These are phyloP conservation scores for Andrographis paniculata DNA, from an alignment of 305 asterid species.

Conservation along the genomic window DNA sequence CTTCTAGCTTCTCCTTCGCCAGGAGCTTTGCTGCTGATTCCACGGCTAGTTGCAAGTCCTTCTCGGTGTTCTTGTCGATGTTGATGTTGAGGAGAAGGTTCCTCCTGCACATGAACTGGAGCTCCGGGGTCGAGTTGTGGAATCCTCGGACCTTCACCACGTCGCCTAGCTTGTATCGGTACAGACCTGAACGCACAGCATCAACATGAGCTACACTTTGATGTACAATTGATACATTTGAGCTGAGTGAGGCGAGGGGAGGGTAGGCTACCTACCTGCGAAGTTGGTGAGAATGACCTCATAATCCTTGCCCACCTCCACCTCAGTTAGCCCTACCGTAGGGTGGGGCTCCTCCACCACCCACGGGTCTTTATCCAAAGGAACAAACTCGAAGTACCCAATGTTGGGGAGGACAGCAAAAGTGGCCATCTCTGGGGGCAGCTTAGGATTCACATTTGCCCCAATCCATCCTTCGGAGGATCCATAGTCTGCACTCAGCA, in stretches of 20 bases:
- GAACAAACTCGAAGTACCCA: conserved; percentile 84
- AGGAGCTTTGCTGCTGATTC: conserved; percentile 58
- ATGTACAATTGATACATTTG: background rate
- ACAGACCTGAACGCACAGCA: conserved; percentile 50
- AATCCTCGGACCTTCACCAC: conserved; percentile 81
- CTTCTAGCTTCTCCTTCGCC: conserved; percentile 51
- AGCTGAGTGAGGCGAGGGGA: conserved; percentile 2
- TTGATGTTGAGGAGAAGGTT: conserved; percentile 73
- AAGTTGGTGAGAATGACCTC: conserved; percentile 77
- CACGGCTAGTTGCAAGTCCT: conserved; percentile 76
- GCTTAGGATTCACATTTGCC: conserved; percentile 65
- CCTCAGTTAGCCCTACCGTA: conserved; percentile 70
- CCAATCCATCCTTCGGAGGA: conserved; percentile 98
- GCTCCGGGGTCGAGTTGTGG: conserved; percentile 85
- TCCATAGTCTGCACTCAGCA: conserved; percentile 91
- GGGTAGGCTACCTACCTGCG: conserved; percentile 65
- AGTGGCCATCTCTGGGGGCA: conserved; percentile 64
- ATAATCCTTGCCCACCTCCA: conserved; percentile 69
- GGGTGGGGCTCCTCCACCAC: conserved; percentile 34
- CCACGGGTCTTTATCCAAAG: conserved; percentile 29
- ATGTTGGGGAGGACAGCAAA: conserved; percentile 80
- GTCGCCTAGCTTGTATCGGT: conserved; percentile 82
- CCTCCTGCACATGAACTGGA: conserved; percentile 72
- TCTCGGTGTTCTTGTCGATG: conserved; percentile 93
- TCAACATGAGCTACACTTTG: no score